Percentiles rank a stretch among this genome's conserved stretches.
Evolutionary conservation across 495 filamentous ascomycete genomes (phyloP).

Genomic region (Lasiosphaeria miniovina): DNA sequence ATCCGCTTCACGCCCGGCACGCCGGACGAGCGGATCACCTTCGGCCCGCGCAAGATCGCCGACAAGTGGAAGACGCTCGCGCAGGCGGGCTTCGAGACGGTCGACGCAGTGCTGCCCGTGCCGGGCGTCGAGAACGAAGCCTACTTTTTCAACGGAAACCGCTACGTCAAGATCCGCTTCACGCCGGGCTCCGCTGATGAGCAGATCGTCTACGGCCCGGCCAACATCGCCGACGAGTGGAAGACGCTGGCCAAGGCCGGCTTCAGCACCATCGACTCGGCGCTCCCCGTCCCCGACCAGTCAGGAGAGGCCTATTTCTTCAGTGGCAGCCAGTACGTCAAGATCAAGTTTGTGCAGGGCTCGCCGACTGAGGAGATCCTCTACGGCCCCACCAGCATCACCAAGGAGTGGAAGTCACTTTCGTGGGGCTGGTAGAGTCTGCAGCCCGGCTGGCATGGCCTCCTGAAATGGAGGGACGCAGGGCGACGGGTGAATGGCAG

Average conservation of each 20-base stretch:
- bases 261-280: conserved; percentile 15
- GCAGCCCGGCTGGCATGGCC: no score
- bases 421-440: no score
- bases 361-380: neutral
- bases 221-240: conserved; percentile 10
- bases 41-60: no score
- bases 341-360: conserved; percentile 1
- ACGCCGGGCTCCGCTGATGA: conserved; percentile 3
- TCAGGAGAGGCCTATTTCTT: conserved; percentile 11
- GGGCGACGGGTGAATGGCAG: no score
- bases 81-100: no score
- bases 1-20: no score
- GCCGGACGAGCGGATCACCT: no score
- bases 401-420: conserved; percentile 8
- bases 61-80: no score
- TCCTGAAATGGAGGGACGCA: no score
- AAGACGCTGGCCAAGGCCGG: conserved; percentile 10
- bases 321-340: conserved; percentile 11
- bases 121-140: neutral
- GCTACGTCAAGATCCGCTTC: conserved; percentile 14
- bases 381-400: conserved; percentile 12
- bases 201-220: conserved; percentile 8
- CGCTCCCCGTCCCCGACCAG: conserved; percentile 8
- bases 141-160: conserved; percentile 17
- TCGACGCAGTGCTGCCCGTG: no score